Base-by-base conservation (phyloP, 2,329 filamentous ascomycete species). In the Microdochium bolleyi region DNA sequence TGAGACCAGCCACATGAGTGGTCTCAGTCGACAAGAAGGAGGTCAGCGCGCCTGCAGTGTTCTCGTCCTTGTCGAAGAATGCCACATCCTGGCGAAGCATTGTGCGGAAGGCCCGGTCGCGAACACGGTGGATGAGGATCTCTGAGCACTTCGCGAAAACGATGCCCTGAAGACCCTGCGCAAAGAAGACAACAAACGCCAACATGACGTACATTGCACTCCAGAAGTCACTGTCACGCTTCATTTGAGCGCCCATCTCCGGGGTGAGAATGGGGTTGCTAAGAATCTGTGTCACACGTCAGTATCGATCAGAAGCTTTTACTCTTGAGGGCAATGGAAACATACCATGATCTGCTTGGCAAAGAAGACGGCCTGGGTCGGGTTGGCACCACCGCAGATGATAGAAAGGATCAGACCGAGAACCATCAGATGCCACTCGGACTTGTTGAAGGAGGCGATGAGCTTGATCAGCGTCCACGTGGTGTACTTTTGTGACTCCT, bases 41-140 rank as follows among this genome's bases (percentile, higher is more conserved):
- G 0, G 91, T 96, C 61, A 99, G 74, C 1, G 91, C 87, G 58
- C 94, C 94, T 7, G 90, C 85, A 7, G 88, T 91, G 67, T 97
- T 95, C 67, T 94, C 87, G 57, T 95, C 89, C 48, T 78, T 79
- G 67, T 97, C 94, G 61, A 96, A 99, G 69, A 92, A 97, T 25
- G 84, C 76, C 54, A 97, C 92, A 57, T 97, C 94, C 69, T 97
- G 92, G 58, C 92, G 88, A 51, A 97, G 82, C 74, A 97, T 90
- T 24, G 86, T 79, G 30, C 92, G 80, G 75, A 99, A 96, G 7
- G 91, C 88, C 53, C 77, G 77, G 67, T 94, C 84, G 60, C 94
- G 83, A 1, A 92, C 89, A 21, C 90, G 84, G 65, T 89, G 88
- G 52, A 96, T 81, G 24, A 97, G 79, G 41, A 84, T 80, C 72